Base-by-base conservation (phyloP, 805 yeast genomes). In the Barnettozyma sp. region DNA sequence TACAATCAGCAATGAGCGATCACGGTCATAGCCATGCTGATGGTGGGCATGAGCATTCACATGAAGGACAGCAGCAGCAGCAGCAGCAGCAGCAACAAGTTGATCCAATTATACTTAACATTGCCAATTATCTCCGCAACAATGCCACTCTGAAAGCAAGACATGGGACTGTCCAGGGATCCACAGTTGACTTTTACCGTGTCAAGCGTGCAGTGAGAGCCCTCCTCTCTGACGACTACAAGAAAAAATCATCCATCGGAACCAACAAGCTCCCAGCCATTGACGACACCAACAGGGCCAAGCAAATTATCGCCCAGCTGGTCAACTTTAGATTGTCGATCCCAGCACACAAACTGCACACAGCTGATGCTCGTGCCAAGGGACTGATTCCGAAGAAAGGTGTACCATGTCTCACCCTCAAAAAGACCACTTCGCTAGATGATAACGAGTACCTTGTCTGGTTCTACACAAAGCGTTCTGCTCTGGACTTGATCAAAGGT, bases 161-260 rank as follows among this genome's bases (percentile, higher is more conserved):
- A 50, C 72, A 73, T 42, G 97, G 97, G 11, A 58, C 79, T n/a
- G 64, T 79, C 36, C 78, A 80, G 49, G 78, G 81, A 37, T 73
- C 73, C 43, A 77, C 76, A 32, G 71, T 75, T 23, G 95, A 85
- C 40, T 87, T 92, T 58, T 92, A 90, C 71, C 70, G 94, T 46
- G 82, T 69, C 58, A 90, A 90, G 59, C 73, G 98, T 50, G 81
- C 85, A 28, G 62, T 75, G 11, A 68, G 97, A 46, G 94, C 94
- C 1, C 67, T 90, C 39, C 62, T 76, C 23, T 75, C 86, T 36
- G 80, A 73, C 2, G 88, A 80, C 30, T 92, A 86, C 59, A 68
- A 69, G 47, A 56, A 50, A 43, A 72, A 65, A 43, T 73, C 71
- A 34, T 47, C 62, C 36, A 69, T 67, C 40, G 73, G 75, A 36